A percentile compares a stretch with the other conserved stretches of the same genome.
phyloP scores from a whole-genome alignment of 129 eudicot species.

The Flaveria ramosissima region DNA sequence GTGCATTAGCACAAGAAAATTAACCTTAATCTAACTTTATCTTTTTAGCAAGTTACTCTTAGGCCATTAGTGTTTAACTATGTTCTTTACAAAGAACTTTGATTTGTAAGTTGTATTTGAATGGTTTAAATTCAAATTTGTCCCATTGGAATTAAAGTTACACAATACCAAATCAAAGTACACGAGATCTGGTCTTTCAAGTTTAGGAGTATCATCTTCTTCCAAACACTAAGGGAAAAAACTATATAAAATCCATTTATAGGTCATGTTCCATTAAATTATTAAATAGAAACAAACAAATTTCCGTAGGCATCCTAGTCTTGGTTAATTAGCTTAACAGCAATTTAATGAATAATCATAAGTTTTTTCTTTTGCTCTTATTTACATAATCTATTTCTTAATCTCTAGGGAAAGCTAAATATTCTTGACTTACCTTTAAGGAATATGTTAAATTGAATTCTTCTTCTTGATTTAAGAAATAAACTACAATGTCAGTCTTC shows the following conservation, averaged over 20 bases:
- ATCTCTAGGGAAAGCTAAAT: slow-evolving; percentile 1
- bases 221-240: not conserved
- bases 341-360: slow-evolving; percentile 1
- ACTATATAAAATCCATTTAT: not conserved
- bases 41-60: slow-evolving; percentile 6
- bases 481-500: not conserved
- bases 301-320: not conserved
- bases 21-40: not conserved
- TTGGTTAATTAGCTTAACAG: not conserved
- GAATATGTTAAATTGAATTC: slow-evolving; percentile 17
- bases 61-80: not conserved
- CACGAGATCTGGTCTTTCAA: not conserved
- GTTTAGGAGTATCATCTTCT: not conserved
- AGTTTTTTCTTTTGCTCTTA: not conserved
- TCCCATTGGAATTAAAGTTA: not conserved
- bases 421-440: slow-evolving; percentile 21
- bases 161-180: not conserved
- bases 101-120: not conserved
- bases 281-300: not conserved
- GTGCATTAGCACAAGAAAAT: not conserved
- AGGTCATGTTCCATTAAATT: not conserved
- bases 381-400: not conserved
- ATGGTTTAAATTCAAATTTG: not conserved
- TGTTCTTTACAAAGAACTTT: slow-evolving; percentile 8
- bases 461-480: not conserved